Evolutionary conservation across 2,329 filamentous ascomycete species (phyloP).

Genomic region (Pyricularia pennisetigena): DNA sequence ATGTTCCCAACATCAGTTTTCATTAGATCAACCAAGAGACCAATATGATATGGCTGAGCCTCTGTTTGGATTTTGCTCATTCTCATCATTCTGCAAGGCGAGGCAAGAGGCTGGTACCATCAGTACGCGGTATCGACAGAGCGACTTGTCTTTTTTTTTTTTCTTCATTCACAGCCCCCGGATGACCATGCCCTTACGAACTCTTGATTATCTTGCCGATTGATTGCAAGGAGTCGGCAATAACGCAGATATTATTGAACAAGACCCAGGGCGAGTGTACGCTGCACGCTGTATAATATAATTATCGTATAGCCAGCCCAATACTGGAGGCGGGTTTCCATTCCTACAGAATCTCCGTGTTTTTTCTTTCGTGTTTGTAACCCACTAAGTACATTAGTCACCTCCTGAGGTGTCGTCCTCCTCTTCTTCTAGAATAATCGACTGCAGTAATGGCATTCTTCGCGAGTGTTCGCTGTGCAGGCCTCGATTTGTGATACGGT

Average conservation of each 20-base stretch:
- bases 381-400: neutral
- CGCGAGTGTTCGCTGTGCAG: slow-evolving; percentile 4
- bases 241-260: neutral
- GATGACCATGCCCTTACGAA: neutral
- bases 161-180: neutral
- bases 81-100: neutral
- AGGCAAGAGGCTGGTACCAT: neutral
- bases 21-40: neutral
- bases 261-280: neutral
- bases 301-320: slow-evolving; percentile 2
- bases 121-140: neutral
- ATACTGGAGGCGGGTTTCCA: neutral
- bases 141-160: too few species aligned
- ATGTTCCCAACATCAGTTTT: neutral
- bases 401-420: slow-evolving; percentile 4
- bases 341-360: neutral
- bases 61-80: neutral
- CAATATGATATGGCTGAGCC: neutral
- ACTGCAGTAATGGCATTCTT: slow-evolving; percentile 6
- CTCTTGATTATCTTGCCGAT: neutral
- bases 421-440: slow-evolving; percentile 5
- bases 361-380: neutral
- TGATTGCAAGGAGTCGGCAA: neutral
- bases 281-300: slow-evolving; percentile 3
- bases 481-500: slow-evolving; percentile 2